Conservation (phyloP, 2,329 filamentous ascomycete species). For the Ceratocystis cacaofunesta region DNA sequence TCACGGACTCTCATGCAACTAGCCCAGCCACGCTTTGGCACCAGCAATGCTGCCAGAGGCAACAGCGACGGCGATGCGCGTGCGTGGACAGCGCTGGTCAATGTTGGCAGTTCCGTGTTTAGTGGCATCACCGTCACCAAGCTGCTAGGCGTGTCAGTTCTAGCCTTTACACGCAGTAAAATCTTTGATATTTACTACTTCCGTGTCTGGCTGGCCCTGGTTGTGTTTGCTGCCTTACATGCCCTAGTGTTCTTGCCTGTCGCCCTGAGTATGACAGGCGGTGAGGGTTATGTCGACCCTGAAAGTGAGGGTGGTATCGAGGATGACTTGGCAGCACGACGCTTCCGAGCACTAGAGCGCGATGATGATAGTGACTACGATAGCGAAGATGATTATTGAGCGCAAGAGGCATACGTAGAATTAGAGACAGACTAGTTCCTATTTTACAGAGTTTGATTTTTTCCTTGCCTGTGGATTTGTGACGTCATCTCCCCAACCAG, state of each 20-base stretch:
- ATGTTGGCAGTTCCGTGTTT: conserved; percentile 88
- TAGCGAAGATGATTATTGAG: neutral
- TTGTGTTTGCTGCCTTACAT: conserved; percentile 76
- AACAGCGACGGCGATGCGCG: conserved; percentile 56
- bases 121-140: conserved; percentile 95
- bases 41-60: conserved; percentile 58
- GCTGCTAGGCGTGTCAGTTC: conserved; percentile 74
- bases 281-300: conserved; percentile 73
- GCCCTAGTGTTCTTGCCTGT: conserved; percentile 86
- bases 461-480: neutral
- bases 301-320: conserved; percentile 79
- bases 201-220: conserved; percentile 83
- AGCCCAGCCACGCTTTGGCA: conserved; percentile 18
- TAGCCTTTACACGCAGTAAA: conserved; percentile 91
- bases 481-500: neutral
- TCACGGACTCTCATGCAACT: conserved; percentile 62
- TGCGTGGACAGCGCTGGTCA: conserved; percentile 84
- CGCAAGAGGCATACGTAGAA: neutral
- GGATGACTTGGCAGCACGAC: conserved; percentile 67
- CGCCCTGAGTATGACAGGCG: conserved; percentile 69
- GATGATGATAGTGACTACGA: conserved; percentile 13
- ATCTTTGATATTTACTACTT: conserved; percentile 99
- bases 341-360: conserved; percentile 29
- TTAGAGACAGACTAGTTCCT: neutral
- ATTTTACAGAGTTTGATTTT: neutral